Conservation (phyloP, 371 early-diverging fungal genomes). For the Mortierella sp. region DNA sequence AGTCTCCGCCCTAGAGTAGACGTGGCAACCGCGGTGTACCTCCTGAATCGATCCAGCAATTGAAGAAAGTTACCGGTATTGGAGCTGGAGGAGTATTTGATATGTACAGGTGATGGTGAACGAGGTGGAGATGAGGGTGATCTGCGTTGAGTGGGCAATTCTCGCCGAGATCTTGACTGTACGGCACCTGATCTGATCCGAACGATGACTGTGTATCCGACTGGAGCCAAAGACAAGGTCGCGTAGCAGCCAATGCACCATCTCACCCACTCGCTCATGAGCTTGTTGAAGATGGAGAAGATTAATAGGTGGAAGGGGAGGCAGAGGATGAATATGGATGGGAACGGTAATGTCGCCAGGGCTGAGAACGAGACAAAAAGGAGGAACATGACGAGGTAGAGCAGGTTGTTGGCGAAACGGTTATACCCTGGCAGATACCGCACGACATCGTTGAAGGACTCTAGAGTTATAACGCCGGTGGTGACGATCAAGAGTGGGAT, state of each 20-base stretch:
- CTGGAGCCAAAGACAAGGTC: slow-evolving; percentile 24
- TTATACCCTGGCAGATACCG: slow-evolving; percentile 48
- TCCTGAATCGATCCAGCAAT: neutral
- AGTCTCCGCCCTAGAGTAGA: neutral
- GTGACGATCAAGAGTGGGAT: slow-evolving; percentile 34
- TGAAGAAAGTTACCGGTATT: neutral
- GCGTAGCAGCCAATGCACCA: slow-evolving; percentile 41
- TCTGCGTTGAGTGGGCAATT: slow-evolving; percentile 19
- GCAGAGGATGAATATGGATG: slow-evolving; percentile 31
- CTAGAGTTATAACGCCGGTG: slow-evolving; percentile 38
- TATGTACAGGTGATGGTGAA: neutral
- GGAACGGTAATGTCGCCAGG: slow-evolving; percentile 25
- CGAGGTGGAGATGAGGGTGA: neutral
- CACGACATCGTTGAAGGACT: slow-evolving; percentile 35
- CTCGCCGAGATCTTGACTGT: slow-evolving; percentile 10
- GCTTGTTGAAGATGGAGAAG: slow-evolving; percentile 40
- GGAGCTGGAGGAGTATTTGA: slow-evolving; percentile 16
- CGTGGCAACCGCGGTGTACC: neutral
- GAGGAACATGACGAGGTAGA: slow-evolving; percentile 50
- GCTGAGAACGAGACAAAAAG: slow-evolving; percentile 37
- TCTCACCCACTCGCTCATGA: slow-evolving; percentile 37
- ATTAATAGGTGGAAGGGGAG: slow-evolving; percentile 50
- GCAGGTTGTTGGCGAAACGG: slow-evolving; percentile 44
- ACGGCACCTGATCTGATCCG: slow-evolving; percentile 11
- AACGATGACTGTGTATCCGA: slow-evolving; percentile 8